Base-by-base conservation (phyloP, 805 yeast genomes). In the Lachancea nothofagi region DNA sequence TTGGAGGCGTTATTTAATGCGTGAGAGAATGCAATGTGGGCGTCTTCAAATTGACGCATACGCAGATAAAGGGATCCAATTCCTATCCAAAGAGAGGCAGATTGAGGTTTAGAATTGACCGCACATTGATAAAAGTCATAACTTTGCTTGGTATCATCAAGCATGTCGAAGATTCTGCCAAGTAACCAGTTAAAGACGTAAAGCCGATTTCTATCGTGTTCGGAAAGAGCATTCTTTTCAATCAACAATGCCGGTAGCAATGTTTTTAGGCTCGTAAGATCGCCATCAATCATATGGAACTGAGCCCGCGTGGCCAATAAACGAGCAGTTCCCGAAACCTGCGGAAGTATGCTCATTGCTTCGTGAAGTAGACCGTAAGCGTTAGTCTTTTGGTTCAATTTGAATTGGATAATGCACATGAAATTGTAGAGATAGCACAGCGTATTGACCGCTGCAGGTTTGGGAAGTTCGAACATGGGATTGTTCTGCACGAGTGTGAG, bases 11-110 rank as follows among this genome's bases (percentile, higher is more conserved):
- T 25, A 29, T 33, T 18, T 25, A 36, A 12, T 2, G 83, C 84
- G 53, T 78, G 83, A 0, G 83, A 73, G 51, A 76, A 80, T 2
- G 85, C 84, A 5, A 80, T 77, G 36, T 80, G 61, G 0, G 86
- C 79, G 51, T 80, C 86, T 3, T 78, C 73, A 18, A 80, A 55
- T 55, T 80, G 86, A 33, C 74, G 74, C 47, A 78, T 61, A 45
- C 70, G 70, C 41, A 80, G 57, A 50, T 79, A 79, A 35, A 80
- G 62, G 9, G 75, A 69, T 3, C 84, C 88, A 21, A 79, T 77
- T 0, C 80, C 77, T 24, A 80, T 59, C 88, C 86, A 80, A 2
- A 81, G 73, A 36, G 77, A 62, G n/a, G 83, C 77, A 13, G 48
- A 44, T 2, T 42, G 41, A 5, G 49, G 45, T 7, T 45, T 40